phyloP scores from a whole-genome alignment of 2,329 filamentous ascomycete genomes.

The Fusarium sp. region DNA sequence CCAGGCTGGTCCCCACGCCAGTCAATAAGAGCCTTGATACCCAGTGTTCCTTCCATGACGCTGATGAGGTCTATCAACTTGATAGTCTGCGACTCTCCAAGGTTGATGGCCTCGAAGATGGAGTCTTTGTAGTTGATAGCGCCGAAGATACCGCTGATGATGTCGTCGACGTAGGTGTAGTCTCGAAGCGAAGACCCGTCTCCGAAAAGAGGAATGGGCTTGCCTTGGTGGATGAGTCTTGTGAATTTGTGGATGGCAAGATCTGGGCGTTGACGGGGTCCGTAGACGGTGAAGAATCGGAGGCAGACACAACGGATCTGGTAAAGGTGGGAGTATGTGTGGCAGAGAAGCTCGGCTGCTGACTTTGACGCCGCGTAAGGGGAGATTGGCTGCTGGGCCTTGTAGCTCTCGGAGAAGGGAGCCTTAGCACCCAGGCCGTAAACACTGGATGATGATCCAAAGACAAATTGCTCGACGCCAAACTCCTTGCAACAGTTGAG shows the following conservation, averaged over 20 bases:
- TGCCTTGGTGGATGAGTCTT: constrained; percentile 15
- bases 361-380: constrained; percentile 17
- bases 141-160: constrained; percentile 4
- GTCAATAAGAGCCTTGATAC: constrained; percentile 7
- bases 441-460: constrained; percentile 18
- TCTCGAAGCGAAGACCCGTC: constrained; percentile 3
- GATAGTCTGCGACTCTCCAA: constrained; percentile 20
- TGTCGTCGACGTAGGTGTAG: constrained; percentile 18
- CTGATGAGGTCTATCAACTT: constrained; percentile 4
- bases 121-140: constrained; percentile 1
- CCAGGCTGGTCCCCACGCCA: constrained; percentile 8
- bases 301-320: constrained; percentile 20
- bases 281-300: constrained; percentile 21
- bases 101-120: constrained; percentile 9
- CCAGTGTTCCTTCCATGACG: neutral
- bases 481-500: constrained; percentile 14
- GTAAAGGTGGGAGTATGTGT: constrained; percentile 15
- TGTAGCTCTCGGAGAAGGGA: constrained; percentile 13
- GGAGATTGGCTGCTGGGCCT: constrained; percentile 1
- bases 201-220: constrained; percentile 11
- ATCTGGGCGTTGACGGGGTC: constrained; percentile 12
- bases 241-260: constrained; percentile 24
- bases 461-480: constrained; percentile 11
- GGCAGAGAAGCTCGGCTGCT: constrained; percentile 3
- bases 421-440: constrained; percentile 12